These are phyloP conservation scores for Naganishia antarctica DNA, from an alignment of 768 basidiomycete species.

Conservation along the genomic window DNA sequence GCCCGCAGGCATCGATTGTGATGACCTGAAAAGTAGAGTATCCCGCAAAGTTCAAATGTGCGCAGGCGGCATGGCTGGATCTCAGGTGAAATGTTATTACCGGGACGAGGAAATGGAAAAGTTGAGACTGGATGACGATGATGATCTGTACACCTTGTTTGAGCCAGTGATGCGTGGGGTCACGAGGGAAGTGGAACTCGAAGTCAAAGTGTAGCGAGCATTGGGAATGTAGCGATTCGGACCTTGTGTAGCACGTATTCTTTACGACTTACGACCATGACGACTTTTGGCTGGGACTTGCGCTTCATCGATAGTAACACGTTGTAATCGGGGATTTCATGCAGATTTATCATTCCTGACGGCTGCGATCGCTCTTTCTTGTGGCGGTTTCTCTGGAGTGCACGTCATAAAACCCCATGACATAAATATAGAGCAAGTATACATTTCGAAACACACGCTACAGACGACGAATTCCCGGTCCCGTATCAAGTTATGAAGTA, in stretches of 20 bases:
- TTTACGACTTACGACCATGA: slow-evolving; percentile 4
- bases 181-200: slow-evolving; percentile 27
- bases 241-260: slow-evolving; percentile 5
- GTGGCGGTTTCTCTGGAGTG: too few species aligned
- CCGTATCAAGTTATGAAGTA: slow-evolving; percentile 1
- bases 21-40: slow-evolving; percentile 80
- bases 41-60: slow-evolving; percentile 88
- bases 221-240: neutral
- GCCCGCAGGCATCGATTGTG: slow-evolving; percentile 69
- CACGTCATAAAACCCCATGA: neutral
- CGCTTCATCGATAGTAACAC: neutral
- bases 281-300: neutral
- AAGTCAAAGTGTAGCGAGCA: slow-evolving; percentile 23
- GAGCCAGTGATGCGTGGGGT: slow-evolving; percentile 27
- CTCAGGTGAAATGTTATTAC: slow-evolving; percentile 29
- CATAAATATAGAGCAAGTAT: slow-evolving; percentile 12
- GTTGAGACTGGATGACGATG: slow-evolving; percentile 25
- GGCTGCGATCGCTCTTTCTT: too few species aligned
- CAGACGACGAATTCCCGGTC: neutral
- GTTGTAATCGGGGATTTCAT: slow-evolving; percentile 1
- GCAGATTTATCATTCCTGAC: too few species aligned
- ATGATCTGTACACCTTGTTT: slow-evolving; percentile 27
- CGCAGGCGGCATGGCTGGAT: slow-evolving; percentile 54
- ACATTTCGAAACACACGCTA: slow-evolving; percentile 7
- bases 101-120: slow-evolving; percentile 29